phyloP scores from a whole-genome alignment of 805 yeast species.

The Candida parachauliodes region DNA sequence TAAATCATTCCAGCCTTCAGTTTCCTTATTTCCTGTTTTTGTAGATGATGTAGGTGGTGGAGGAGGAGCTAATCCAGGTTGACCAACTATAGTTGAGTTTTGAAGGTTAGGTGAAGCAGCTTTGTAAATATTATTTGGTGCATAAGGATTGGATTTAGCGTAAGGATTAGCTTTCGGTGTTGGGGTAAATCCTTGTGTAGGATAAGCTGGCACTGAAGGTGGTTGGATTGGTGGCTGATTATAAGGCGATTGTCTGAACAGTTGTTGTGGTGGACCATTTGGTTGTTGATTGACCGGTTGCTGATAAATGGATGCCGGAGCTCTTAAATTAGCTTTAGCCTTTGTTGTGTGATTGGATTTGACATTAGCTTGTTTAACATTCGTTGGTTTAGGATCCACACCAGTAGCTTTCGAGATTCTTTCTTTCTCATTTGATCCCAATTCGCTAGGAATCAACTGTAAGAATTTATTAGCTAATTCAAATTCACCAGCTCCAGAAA shows the following conservation, averaged over 20 bases:
- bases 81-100: constrained; percentile 5
- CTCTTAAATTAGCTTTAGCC: constrained; percentile 9
- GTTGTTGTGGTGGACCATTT: constrained; percentile 4
- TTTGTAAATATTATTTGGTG: constrained; percentile 23
- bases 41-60: constrained; percentile 22
- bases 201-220: constrained; percentile 7
- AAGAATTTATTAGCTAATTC: constrained; percentile 75
- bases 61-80: constrained; percentile 13
- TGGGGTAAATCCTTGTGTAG: constrained; percentile 8
- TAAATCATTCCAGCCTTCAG: constrained; percentile 72
- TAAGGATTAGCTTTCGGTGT: constrained; percentile 28
- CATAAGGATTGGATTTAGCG: constrained; percentile 23
- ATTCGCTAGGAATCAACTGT: constrained; percentile 66
- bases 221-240: constrained; percentile 20
- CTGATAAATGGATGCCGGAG: background rate
- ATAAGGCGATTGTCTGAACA: constrained; percentile 5
- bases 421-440: constrained; percentile 72
- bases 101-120: constrained; percentile 16
- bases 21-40: constrained; percentile 39
- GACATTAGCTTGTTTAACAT: background rate
- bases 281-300: constrained; percentile 12
- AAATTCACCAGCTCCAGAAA: constrained; percentile 79
- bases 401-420: constrained; percentile 70
- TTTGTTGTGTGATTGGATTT: constrained; percentile 7
- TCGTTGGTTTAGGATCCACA: constrained; percentile 11